Evolutionary conservation across 768 basidiomycete species (phyloP).

Genomic region (Serendipita sp.): DNA sequence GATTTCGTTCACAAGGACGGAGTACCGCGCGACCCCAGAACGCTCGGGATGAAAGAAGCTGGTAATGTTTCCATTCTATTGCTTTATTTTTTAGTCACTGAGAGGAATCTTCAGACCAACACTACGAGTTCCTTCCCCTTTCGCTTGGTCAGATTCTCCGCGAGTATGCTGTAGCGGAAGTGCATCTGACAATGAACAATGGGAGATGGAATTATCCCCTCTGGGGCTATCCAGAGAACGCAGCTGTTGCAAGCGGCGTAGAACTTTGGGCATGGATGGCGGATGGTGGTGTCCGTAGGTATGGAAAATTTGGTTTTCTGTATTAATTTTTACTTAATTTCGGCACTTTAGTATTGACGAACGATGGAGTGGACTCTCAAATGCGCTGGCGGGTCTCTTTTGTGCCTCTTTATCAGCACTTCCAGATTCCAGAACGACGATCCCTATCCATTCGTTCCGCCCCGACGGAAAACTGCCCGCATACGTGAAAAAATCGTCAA

Average conservation of each 20-base stretch:
- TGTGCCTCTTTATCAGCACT: conserved; percentile 78
- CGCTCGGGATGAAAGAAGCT: conserved; percentile 29
- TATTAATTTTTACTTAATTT: not conserved
- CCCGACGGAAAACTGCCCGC: conserved; percentile 42
- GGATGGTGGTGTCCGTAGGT: conserved; percentile 28
- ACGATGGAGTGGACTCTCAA: conserved; percentile 73
- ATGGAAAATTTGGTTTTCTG: not conserved
- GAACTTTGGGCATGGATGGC: conserved; percentile 89
- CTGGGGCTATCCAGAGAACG: conserved; percentile 69
- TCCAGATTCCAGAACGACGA: conserved; percentile 59
- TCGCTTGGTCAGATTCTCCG: conserved; percentile 74
- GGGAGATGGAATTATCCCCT: conserved; percentile 80
- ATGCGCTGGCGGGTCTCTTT: conserved; percentile 83
- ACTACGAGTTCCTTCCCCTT: conserved; percentile 76
- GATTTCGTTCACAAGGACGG: conserved; percentile 40
- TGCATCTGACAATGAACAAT: conserved; percentile 79
- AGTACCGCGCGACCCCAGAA: conserved; percentile 39
- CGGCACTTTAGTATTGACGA: conserved; percentile 38
- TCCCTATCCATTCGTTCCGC: conserved; percentile 41
- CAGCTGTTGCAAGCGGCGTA: conserved; percentile 67
- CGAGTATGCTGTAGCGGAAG: conserved; percentile 69
- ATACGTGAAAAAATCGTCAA: conserved; percentile 22
- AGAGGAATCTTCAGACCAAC: conserved; percentile 39
- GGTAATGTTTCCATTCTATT: conserved; percentile 14
- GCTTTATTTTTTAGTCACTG: not conserved